Percentiles rank a stretch among this genome's conserved stretches.
These are phyloP conservation scores for Penicillium canescens DNA, from an alignment of 495 filamentous ascomycete genomes.

Conservation along the genomic window DNA sequence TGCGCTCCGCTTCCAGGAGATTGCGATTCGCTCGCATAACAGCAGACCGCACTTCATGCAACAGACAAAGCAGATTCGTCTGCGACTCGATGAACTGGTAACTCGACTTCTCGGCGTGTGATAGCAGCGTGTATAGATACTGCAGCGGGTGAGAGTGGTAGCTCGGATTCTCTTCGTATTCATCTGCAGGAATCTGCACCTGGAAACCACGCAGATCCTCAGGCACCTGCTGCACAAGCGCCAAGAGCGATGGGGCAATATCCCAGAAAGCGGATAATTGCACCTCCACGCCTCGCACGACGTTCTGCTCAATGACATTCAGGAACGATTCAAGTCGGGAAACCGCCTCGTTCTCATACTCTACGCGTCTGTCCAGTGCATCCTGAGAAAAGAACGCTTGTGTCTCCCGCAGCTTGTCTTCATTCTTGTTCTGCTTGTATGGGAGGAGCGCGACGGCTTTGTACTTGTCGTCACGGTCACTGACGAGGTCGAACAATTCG, in stretches of 20 bases:
- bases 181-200: constrained; percentile 67
- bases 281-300: constrained; percentile 82
- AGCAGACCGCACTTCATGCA: constrained; percentile 89
- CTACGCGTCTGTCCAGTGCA: constrained; percentile 61
- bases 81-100: constrained; percentile 97
- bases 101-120: constrained; percentile 83
- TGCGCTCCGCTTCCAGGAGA: constrained; percentile 56
- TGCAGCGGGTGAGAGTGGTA: constrained; percentile 80
- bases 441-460: constrained; percentile 76
- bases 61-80: constrained; percentile 85
- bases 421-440: constrained; percentile 68
- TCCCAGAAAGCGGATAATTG: constrained; percentile 97
- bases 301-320: constrained; percentile 79
- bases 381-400: constrained; percentile 81
- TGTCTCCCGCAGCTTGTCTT: constrained; percentile 73
- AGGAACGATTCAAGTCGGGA: constrained; percentile 76
- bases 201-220: constrained; percentile 56
- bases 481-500: constrained; percentile 79
- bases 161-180: constrained; percentile 81
- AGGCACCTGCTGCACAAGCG: constrained; percentile 77
- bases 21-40: constrained; percentile 61
- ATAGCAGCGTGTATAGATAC: constrained; percentile 81
- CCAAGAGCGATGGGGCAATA: constrained; percentile 79
- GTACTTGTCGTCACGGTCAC: constrained; percentile 82
- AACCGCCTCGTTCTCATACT: constrained; percentile 65